phyloP scores from a whole-genome alignment of 129 eudicot species.

The Solidago caesia region DNA sequence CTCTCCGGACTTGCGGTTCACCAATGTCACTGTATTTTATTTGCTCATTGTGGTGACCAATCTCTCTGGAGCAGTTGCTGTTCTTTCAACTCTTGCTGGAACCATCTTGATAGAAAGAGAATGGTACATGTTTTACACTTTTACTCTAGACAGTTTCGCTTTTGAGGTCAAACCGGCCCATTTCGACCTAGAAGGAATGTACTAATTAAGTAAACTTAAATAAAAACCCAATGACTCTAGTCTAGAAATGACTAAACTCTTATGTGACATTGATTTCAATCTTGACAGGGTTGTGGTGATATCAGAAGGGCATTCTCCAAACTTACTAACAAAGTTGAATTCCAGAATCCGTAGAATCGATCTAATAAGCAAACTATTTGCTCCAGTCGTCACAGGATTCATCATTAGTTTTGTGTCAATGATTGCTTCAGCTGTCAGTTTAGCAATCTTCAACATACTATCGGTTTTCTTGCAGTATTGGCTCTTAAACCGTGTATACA shows the following conservation, averaged over 20 bases:
- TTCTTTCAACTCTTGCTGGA: constrained; percentile 98
- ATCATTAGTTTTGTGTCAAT: constrained; percentile 81
- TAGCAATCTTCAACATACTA: constrained; percentile 64
- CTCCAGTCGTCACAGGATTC: constrained; percentile 84
- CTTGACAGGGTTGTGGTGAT: constrained; percentile 84
- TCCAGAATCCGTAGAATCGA: constrained; percentile 82
- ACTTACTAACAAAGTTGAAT: constrained; percentile 60
- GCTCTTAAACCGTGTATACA: constrained; percentile 76
- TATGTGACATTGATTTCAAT: background rate
- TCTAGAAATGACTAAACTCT: background rate
- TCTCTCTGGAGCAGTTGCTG: constrained; percentile 81
- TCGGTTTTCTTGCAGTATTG: constrained; percentile 80
- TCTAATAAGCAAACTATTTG: constrained; percentile 68
- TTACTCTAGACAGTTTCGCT: background rate
- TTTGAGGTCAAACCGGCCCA: constrained; percentile 9
- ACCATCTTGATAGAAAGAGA: constrained; percentile 95
- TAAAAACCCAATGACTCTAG: background rate
- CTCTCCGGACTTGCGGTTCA: constrained; percentile 46
- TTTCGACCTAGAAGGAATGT: background rate
- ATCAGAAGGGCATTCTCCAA: constrained; percentile 77
- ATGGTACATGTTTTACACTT: constrained; percentile 45
- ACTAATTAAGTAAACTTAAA: background rate
- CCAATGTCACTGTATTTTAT: constrained; percentile 39
- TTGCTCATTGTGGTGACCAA: constrained; percentile 53
- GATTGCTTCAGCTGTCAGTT: constrained; percentile 64